Evolutionary conservation across 2,329 filamentous ascomycete species (phyloP), one percentile per base, ranked within the genome.

Genomic region (Beauveria rudraprayagi): DNA sequence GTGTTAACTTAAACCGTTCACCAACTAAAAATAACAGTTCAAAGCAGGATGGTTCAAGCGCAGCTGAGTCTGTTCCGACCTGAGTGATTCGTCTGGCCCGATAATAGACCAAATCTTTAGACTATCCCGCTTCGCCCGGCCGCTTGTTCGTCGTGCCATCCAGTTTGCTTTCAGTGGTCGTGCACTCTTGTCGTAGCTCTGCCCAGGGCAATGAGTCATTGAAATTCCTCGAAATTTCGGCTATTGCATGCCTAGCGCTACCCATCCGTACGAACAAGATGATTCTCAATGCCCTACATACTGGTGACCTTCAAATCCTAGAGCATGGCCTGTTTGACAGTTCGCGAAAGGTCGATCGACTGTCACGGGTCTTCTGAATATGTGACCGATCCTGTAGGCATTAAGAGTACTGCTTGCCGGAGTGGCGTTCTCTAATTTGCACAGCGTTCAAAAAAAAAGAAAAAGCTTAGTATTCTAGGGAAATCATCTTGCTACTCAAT

Each of bases 151-250:
- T 47, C 26, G 26, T 52, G 26, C 44, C 37, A 52, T 44, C 26
- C 10, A 24, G 60, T 58, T 59, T 65, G 63, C 43, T 61, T 37
- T 50, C 19, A 50, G 50, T 41, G 52, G 44, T 59, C 47, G 56
- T 59, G 56, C 47, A 22, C 47, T 26, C 24, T 44, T 51, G 47
- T 52, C 37, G 37, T 30, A 47, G 24, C 47, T 48, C 16, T 19
- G 30, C 17, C 30, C 30, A 41, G 46, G 19, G 28, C 44, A 41
- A 50, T 50, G 40, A 9, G 11, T 44, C 30, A 11, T 41, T 11
- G n/a, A 5, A 16, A 48, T 17, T 56, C 40, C 17, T 40, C 24
- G 16, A 8, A 19, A 24, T 46, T 34, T 24, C 17, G 26, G 6
- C 24, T 30, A 30, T 34, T 54, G 17, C n/a, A 11, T 22, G 11